phyloP scores from a whole-genome alignment of 2,329 filamentous ascomycete species.

The Blastomyces percursus region DNA sequence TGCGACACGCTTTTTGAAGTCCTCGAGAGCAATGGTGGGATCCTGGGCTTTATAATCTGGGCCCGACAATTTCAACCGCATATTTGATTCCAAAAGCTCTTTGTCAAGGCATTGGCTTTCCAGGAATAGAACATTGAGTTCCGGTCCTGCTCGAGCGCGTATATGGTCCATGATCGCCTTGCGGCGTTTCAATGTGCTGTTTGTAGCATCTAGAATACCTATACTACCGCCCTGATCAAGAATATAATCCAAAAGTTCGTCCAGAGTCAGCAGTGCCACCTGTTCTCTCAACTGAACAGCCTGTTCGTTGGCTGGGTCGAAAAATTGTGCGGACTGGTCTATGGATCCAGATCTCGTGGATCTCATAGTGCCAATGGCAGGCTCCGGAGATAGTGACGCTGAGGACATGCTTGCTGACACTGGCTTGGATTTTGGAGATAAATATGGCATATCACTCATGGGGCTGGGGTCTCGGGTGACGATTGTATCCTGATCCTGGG shows the following conservation, averaged over 20 bases:
- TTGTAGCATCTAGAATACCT: slow-evolving; percentile 93
- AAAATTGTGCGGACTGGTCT: slow-evolving; percentile 88
- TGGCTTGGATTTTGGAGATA: background rate
- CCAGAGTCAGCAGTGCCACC: slow-evolving; percentile 80
- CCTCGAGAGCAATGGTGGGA: slow-evolving; percentile 66
- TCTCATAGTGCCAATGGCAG: background rate
- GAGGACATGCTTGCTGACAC: background rate
- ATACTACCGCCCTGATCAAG: slow-evolving; percentile 72
- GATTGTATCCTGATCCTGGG: slow-evolving; percentile 9
- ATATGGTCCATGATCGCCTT: slow-evolving; percentile 76
- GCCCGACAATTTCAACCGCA: slow-evolving; percentile 90
- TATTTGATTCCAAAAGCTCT: slow-evolving; percentile 81
- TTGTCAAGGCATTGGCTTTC: slow-evolving; percentile 87
- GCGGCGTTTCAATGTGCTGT: slow-evolving; percentile 80
- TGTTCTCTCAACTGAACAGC: slow-evolving; percentile 80
- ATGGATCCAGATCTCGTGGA: slow-evolving; percentile 42
- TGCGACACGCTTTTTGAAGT: slow-evolving; percentile 85
- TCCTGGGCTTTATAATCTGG: slow-evolving; percentile 96
- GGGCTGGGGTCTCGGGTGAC: slow-evolving; percentile 9
- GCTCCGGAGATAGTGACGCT: slow-evolving; percentile 7
- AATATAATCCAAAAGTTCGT: slow-evolving; percentile 86
- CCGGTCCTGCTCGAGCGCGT: slow-evolving; percentile 67
- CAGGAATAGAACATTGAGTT: slow-evolving; percentile 83
- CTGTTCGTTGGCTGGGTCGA: slow-evolving; percentile 76
- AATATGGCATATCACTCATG: slow-evolving; percentile 7